Base-by-base conservation (phyloP, 257 asterid genomes). In the Solanum neorickii region DNA sequence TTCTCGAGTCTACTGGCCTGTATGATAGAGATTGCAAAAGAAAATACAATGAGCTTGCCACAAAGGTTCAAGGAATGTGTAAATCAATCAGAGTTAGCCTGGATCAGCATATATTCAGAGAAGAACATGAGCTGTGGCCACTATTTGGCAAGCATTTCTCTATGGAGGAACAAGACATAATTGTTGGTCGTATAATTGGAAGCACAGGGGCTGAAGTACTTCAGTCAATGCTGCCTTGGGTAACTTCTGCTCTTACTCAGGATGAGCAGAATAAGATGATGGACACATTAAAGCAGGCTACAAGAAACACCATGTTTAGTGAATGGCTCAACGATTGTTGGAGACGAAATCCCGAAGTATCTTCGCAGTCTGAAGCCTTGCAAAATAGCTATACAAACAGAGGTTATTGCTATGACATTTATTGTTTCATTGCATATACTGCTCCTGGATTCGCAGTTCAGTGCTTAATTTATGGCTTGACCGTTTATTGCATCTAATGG, bases 131-230 rank as follows among this genome's bases (percentile, higher is more conserved):
- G 87, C 87, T 92, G 35, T 92, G 94, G 94, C 94, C 94, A 75
- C 83, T 92, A 47, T 92, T 92, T 85, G 89, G 87, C 39, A 70
- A 89, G 47, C 92, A 92, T 78, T 90, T 92, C 88, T 90, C 92
- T 69, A 85, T 92, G 73, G 94, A 92, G 88, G 94, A 92, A 82
- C 94, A 92, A 83, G 92, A 90, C 86, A 89, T 88, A 86, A 89
- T 92, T 86, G 94, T 92, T 65, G 94, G 94, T 65, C 91, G 92
- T 47, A 92, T 92, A 86, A 90, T 92, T 85, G 94, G 94, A 83
- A 92, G 91, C 35, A 92, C 94, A 56, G 94, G 94, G 56, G 94
- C 94, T n/a, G 94, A 92, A 87, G 94, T 92, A 25, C 92, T 92
- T 86, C 92, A 92, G 75, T 90, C 92, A n/a, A 90, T 92, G 91